phyloP scores from a whole-genome alignment of 176 grass and related monocot genomes.

The barley (Hordeum vulgare) region DNA sequence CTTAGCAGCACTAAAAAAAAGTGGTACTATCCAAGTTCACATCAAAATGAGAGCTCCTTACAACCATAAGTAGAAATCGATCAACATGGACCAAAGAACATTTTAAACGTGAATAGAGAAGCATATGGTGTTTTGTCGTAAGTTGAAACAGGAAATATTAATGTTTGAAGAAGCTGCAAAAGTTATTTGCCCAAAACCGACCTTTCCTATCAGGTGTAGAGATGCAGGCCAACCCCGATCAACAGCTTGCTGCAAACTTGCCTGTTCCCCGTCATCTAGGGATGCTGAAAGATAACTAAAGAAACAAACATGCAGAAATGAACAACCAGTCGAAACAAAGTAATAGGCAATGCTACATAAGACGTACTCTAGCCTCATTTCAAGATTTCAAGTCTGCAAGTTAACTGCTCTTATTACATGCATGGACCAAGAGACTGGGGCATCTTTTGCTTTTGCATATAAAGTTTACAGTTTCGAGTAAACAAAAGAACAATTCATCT shows the following conservation, averaged over 20 bases:
- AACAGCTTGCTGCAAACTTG: slow-evolving; percentile 70
- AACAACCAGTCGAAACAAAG: not conserved
- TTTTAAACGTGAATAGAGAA: not conserved
- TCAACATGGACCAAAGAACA: not conserved
- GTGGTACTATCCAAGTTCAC: not conserved
- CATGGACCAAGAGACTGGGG: not conserved
- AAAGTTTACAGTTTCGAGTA: not conserved
- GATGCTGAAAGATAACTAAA: slow-evolving; percentile 90
- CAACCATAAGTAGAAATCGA: not conserved
- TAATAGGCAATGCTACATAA: not conserved
- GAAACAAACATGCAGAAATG: not conserved
- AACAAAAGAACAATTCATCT: not conserved
- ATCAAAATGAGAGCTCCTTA: not conserved
- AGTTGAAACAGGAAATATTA: slow-evolving; percentile 12
- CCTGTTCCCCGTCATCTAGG: slow-evolving; percentile 60
- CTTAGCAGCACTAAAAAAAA: not conserved
- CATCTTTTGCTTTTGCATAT: not conserved
- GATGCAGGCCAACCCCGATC: slow-evolving; percentile 80
- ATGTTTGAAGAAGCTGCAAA: not conserved
- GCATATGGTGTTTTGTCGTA: not conserved
- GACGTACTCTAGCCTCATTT: not conserved
- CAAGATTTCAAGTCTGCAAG: slow-evolving; percentile 17
- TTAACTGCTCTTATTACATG: not conserved
- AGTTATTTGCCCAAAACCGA: slow-evolving; percentile 1
- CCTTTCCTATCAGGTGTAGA: slow-evolving; percentile 98